Evolutionary conservation across 306 rosid species (phyloP).

Genomic region (Quillaja saponaria): DNA sequence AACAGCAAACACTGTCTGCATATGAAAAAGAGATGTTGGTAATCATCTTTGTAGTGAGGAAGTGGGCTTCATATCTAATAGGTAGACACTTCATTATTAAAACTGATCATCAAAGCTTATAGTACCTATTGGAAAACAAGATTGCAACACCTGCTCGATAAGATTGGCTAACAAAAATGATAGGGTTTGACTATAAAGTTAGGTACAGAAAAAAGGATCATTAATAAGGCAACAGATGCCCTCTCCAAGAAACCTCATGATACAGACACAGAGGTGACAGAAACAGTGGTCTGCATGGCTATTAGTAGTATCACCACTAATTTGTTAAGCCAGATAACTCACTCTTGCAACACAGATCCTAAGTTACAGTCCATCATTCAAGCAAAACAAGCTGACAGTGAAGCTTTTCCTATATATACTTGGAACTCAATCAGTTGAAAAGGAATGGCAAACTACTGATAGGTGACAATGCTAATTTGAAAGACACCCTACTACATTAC

Average conservation of each 20-base stretch:
- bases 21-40: background rate
- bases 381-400: no score
- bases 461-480: background rate
- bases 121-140: background rate
- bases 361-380: background rate
- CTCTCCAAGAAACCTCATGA: background rate
- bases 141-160: background rate
- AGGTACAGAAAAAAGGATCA: accelerated
- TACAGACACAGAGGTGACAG: background rate
- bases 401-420: background rate
- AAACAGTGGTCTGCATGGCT: background rate
- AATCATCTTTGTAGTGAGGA: accelerated
- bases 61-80: background rate
- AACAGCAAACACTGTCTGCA: background rate
- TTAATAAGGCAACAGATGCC: background rate
- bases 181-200: background rate
- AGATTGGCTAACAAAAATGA: background rate
- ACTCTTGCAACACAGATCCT: background rate
- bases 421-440: no score
- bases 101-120: background rate
- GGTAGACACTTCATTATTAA: background rate
- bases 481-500: background rate
- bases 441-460: background rate
- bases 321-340: no score
- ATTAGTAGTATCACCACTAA: background rate